These are phyloP conservation scores for Pseudotsuga menziesii DNA, from an alignment of 75 land plant species.

Conservation along the genomic window DNA sequence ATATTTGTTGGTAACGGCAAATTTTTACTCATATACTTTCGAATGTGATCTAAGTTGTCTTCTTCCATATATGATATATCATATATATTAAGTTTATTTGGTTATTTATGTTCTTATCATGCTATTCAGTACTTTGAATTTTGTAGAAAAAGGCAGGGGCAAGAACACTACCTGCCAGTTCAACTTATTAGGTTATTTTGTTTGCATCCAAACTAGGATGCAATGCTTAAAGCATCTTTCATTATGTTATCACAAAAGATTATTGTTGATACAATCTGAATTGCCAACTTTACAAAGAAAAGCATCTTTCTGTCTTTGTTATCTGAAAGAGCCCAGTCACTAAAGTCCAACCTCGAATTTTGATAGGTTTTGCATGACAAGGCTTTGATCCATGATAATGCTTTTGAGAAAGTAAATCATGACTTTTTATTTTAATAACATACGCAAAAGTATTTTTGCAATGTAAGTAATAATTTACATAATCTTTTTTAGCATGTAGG, in stretches of 20 bases:
- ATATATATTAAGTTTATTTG: too few species aligned
- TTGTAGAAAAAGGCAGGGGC: not conserved
- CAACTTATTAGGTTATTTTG: too few species aligned
- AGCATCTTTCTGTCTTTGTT: not conserved
- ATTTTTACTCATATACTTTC: not conserved
- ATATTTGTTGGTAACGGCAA: not conserved
- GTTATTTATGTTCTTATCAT: not conserved
- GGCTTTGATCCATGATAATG: not conserved
- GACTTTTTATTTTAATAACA: not conserved
- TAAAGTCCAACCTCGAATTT: not conserved
- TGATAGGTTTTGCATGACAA: not conserved
- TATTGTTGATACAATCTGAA: not conserved
- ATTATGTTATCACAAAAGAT: not conserved
- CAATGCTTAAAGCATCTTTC: not conserved
- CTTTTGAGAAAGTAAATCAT: not conserved
- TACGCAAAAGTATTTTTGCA: not conserved
- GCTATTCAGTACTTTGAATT: not conserved
- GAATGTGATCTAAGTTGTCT: not conserved
- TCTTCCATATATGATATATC: not conserved
- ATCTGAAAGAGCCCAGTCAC: not conserved
- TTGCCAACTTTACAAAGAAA: not conserved
- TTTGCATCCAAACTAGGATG: not conserved
- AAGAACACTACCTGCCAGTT: too few species aligned
- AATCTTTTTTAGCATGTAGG: constrained; percentile 36
- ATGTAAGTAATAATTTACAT: constrained; percentile 4